phyloP scores from a whole-genome alignment of 352 stramenopile species.

The Globisporangium nunn region DNA sequence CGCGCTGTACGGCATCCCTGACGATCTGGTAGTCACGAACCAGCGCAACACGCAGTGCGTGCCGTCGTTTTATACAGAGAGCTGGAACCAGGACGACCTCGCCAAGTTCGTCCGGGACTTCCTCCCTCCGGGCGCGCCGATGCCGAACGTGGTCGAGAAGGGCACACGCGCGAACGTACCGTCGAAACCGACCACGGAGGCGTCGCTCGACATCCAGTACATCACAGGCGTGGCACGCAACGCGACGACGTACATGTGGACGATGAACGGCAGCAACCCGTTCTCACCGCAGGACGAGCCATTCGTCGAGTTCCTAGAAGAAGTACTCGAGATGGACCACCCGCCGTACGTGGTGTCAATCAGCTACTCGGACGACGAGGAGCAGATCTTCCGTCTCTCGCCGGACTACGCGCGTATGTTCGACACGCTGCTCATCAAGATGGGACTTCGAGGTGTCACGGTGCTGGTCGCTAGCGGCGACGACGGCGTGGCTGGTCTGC shows the following conservation, averaged over 20 bases:
- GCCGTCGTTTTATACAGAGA: constrained; percentile 76
- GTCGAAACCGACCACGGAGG: constrained; percentile 47
- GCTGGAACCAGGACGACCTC: constrained; percentile 50
- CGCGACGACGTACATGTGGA: constrained; percentile 74
- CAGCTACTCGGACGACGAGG: constrained; percentile 88
- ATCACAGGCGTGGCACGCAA: constrained; percentile 79
- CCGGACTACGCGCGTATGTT: constrained; percentile 69
- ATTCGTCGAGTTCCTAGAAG: constrained; percentile 77
- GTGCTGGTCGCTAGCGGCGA: constrained; percentile 85
- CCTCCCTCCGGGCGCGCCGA: constrained; percentile 30
- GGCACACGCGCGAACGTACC: constrained; percentile 39
- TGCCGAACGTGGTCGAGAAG: constrained; percentile 51
- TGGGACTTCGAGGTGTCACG: constrained; percentile 81
- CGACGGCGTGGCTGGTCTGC: constrained; percentile 77
- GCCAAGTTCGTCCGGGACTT: constrained; percentile 47
- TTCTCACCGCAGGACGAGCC: constrained; percentile 81
- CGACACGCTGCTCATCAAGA: constrained; percentile 86
- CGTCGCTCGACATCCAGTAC: constrained; percentile 89
- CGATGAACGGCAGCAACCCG: constrained; percentile 77
- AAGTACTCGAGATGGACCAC: constrained; percentile 52
- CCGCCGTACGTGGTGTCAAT: constrained; percentile 85
- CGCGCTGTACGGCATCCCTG: constrained; percentile 54
- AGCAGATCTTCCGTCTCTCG: constrained; percentile 77
- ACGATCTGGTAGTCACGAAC: constrained; percentile 64
- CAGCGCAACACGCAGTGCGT: constrained; percentile 47